Evolutionary conservation across 2,329 filamentous ascomycete genomes (phyloP).

Genomic region (Fusarium ambrosium): DNA sequence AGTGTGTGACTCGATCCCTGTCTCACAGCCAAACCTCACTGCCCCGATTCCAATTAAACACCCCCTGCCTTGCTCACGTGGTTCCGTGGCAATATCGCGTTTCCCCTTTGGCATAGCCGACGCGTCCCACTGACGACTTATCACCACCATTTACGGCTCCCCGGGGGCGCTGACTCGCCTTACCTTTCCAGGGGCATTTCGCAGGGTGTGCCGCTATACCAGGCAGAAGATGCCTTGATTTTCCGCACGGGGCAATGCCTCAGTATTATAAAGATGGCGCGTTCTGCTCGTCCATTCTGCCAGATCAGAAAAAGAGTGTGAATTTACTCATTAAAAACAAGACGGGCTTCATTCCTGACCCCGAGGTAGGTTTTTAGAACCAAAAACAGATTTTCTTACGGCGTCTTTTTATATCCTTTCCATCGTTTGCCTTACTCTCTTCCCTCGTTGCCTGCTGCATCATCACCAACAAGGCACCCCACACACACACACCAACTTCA

Average conservation of each 20-base stretch:
- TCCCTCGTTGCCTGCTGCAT: slow-evolving; percentile 19
- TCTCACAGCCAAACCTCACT: neutral
- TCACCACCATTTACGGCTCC: slow-evolving; percentile 32
- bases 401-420: slow-evolving; percentile 23
- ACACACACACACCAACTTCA: neutral
- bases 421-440: slow-evolving; percentile 24
- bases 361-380: slow-evolving; percentile 51
- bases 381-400: slow-evolving; percentile 26
- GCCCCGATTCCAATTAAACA: slow-evolving; percentile 20
- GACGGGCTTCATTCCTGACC: slow-evolving; percentile 39
- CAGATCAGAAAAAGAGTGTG: slow-evolving; percentile 37
- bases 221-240: slow-evolving; percentile 37
- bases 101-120: neutral
- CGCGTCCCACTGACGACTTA: slow-evolving; percentile 40
- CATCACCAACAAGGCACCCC: slow-evolving; percentile 6
- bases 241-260: slow-evolving; percentile 43
- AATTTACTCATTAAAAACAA: neutral
- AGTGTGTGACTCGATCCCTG: slow-evolving; percentile 24
- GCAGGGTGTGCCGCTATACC: slow-evolving; percentile 37
- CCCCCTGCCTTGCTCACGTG: slow-evolving; percentile 37
- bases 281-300: slow-evolving; percentile 15
- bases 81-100: slow-evolving; percentile 17
- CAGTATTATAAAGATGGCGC: slow-evolving; percentile 47
- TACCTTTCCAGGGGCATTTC: slow-evolving; percentile 18
- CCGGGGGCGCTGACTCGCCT: slow-evolving; percentile 39